Evolutionary conservation across 208 protist species (phyloP).

Genomic region (Crithidia brevicula): DNA sequence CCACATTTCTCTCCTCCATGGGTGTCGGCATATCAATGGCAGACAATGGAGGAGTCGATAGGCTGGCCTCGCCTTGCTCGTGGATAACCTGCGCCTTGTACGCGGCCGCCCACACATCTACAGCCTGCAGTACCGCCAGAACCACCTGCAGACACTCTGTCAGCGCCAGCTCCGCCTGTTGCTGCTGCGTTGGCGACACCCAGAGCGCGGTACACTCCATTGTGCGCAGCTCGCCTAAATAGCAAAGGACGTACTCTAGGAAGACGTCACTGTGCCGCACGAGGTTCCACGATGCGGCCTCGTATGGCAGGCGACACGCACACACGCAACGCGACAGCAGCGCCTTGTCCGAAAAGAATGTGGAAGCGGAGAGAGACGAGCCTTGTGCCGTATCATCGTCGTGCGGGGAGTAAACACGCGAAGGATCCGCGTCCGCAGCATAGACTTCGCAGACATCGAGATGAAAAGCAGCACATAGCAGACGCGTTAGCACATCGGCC

Average conservation of each 20-base stretch:
- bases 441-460: not conserved
- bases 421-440: not conserved
- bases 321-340: not conserved
- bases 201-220: slow-evolving; percentile 23
- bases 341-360: too few relatives aligned
- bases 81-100: not conserved
- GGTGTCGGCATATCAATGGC: too few relatives aligned
- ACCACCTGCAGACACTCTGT: slow-evolving; percentile 32
- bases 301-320: not conserved
- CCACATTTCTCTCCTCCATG: too few relatives aligned
- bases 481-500: slow-evolving; percentile 3
- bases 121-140: slow-evolving; percentile 12
- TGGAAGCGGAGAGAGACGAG: too few relatives aligned
- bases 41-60: too few relatives aligned
- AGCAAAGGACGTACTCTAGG: slow-evolving; percentile 17
- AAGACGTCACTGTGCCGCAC: slow-evolving; percentile 10
- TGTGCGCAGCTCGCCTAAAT: slow-evolving; percentile 8
- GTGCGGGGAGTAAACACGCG: not conserved
- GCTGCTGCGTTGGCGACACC: slow-evolving; percentile 26
- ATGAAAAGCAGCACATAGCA: slow-evolving; percentile 5
- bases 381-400: too few relatives aligned
- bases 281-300: slow-evolving; percentile 6
- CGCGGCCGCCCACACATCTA: slow-evolving; percentile 20
- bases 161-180: slow-evolving; percentile 12
- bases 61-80: not conserved